Evolutionary conservation across 2,329 filamentous ascomycete species (phyloP).

Genomic region (Xylariaceae sp.): DNA sequence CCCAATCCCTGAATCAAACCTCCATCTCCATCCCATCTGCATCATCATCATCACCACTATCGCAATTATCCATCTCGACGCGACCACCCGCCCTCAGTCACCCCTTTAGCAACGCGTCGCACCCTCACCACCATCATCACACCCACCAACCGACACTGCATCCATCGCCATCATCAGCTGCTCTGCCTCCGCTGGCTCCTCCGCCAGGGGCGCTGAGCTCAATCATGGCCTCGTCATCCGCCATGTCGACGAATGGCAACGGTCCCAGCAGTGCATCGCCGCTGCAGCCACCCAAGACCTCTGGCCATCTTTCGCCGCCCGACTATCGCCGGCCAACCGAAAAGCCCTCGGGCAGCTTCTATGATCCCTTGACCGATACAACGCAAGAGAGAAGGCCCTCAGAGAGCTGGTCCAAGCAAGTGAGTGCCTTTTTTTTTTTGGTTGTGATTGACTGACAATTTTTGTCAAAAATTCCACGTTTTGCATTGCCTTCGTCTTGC

Average conservation of each 20-base stretch:
- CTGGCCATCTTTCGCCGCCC: conserved; percentile 23
- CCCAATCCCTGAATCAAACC: conserved; percentile 8
- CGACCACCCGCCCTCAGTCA: conserved; percentile 22
- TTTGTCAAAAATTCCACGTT: too few species aligned
- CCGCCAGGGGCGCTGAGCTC: conserved; percentile 28
- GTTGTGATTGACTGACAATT: too few species aligned
- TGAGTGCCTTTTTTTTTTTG: conserved; percentile 14
- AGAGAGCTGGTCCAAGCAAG: conserved; percentile 31
- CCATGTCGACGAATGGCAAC: conserved; percentile 26
- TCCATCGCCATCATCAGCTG: conserved; percentile 12
- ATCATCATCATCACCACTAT: conserved; percentile 22
- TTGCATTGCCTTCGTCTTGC: too few species aligned
- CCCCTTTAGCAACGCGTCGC: conserved; percentile 25
- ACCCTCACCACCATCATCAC: conserved; percentile 12
- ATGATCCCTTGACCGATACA: conserved; percentile 41
- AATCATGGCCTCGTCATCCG: conserved; percentile 27
- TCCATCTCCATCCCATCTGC: conserved; percentile 9
- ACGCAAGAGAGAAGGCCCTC: conserved; percentile 34
- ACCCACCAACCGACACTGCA: conserved; percentile 7
- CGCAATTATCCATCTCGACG: conserved; percentile 21
- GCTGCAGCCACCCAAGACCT: conserved; percentile 27
- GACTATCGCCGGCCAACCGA: conserved; percentile 33
- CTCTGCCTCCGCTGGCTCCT: conserved; percentile 27
- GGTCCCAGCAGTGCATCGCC: conserved; percentile 28
- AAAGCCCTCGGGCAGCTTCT: conserved; percentile 38